Percentiles rank a stretch among this genome's conserved stretches.
Conservation (phyloP, 1,139 yeast species). For the Kodamaea ohmeri region DNA sequence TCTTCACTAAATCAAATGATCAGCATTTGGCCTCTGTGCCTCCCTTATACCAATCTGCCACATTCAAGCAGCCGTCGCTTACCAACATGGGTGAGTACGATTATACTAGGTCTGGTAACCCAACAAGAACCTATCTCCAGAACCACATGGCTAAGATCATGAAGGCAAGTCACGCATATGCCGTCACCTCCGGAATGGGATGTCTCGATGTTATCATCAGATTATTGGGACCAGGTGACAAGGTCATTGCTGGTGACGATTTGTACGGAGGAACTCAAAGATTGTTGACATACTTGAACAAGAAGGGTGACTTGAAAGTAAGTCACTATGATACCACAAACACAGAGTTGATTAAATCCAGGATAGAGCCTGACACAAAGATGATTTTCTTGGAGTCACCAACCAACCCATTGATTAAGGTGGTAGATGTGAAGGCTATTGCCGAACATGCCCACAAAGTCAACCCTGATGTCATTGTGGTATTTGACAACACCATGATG, state of each 20-base stretch:
- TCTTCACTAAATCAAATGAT: conserved; percentile 63
- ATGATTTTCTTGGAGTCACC: conserved; percentile 87
- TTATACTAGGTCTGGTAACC: conserved; percentile 93
- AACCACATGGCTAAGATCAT: conserved; percentile 73
- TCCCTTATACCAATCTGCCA: conserved; percentile 89
- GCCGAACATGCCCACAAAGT: conserved; percentile 62
- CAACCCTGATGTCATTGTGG: conserved; percentile 70
- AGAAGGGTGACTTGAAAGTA: conserved; percentile 66
- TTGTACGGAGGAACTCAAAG: conserved; percentile 92
- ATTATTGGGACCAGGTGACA: conserved; percentile 71
- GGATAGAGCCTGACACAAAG: conserved; percentile 53
- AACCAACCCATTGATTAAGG: conserved; percentile 87
- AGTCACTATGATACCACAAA: conserved; percentile 82
- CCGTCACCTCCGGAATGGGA: conserved; percentile 91
- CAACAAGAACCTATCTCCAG: conserved; percentile 80
- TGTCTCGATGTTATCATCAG: conserved; percentile 82
- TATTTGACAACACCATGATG: conserved; percentile 95
- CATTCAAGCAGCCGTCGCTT: conserved; percentile 80
- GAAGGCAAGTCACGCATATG: conserved; percentile 69
- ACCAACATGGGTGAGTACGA: conserved; percentile 82
- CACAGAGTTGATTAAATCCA: conserved; percentile 54
- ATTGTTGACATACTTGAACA: conserved; percentile 67
- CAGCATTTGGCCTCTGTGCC: conserved; percentile 80
- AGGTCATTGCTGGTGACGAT: conserved; percentile 90
- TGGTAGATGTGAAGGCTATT: conserved; percentile 71